phyloP scores from a whole-genome alignment of 2,329 filamentous ascomycete genomes.

The Phialophora chinensis region DNA sequence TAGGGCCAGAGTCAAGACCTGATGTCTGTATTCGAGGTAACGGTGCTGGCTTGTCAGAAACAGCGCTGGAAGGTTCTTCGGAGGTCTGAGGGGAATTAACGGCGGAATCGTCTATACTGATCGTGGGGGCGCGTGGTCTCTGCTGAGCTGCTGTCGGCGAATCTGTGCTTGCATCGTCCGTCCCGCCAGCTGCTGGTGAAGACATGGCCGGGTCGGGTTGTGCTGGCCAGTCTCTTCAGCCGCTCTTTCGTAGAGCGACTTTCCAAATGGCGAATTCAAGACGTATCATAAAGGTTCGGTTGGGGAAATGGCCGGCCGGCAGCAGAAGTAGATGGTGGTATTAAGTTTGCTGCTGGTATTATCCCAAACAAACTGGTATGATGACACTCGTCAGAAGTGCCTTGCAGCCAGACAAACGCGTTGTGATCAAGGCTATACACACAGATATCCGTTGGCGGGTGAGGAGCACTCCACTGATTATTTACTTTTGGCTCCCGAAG shows the following conservation, averaged over 20 bases:
- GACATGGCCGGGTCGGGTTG: constrained; percentile 20
- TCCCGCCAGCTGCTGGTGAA: constrained; percentile 3
- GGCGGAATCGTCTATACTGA: constrained; percentile 63
- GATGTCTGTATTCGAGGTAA: constrained; percentile 49
- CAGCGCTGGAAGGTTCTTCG: constrained; percentile 24
- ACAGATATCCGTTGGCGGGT: constrained; percentile 4
- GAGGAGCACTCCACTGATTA: constrained; percentile 8
- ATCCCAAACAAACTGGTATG: constrained; percentile 12
- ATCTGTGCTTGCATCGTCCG: constrained; percentile 27
- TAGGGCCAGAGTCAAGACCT: constrained; percentile 44
- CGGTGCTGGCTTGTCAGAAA: constrained; percentile 45
- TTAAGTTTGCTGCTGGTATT: constrained; percentile 17
- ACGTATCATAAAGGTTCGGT: background rate
- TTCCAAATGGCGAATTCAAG: constrained; percentile 8
- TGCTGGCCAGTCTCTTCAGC: constrained; percentile 13
- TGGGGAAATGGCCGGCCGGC: constrained; percentile 7
- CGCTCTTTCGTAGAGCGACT: background rate
- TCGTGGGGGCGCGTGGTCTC: constrained; percentile 55
- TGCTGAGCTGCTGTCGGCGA: constrained; percentile 22
- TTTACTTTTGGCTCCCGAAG: background rate
- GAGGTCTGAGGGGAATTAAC: constrained; percentile 35
- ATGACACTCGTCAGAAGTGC: constrained; percentile 12
- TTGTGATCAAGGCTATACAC: constrained; percentile 10
- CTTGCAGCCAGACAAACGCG: background rate
- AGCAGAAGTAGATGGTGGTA: constrained; percentile 21